Evolutionary conservation across 352 stramenopile genomes (phyloP), one percentile per base, ranked within the genome.

Genomic region (Aphanomyces euteiches): DNA sequence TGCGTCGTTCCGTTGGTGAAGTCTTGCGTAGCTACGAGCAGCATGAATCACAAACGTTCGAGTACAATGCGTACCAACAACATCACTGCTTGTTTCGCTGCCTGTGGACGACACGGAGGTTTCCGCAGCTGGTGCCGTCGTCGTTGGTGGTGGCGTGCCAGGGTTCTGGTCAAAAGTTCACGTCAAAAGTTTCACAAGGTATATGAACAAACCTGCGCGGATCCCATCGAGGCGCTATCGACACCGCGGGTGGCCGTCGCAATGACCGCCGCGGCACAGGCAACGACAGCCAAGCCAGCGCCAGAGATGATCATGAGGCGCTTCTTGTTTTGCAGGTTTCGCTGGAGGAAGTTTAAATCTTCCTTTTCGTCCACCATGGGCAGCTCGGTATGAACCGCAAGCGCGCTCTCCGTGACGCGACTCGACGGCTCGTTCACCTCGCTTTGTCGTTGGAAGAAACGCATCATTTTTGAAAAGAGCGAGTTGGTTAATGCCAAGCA

Each of bases 261-360:
- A 7, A 36, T 58, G 1, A 21, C 21, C 15, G 36, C 50, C 8
- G 15, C 50, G 21, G 36, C 50, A 19, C 15, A 19, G 50, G 50
- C 50, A 36, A 58, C 50, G 1, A 58, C 50, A 10, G 50, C 50
- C 15, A 58, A 21, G 50, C 50, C 50, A 21, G 8, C 15, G 17
- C 50, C 50, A 10, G 50, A 17, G 15, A 19, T 19, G 17, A 58
- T 58, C 15, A 58, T 10, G 15, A 58, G 8, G 17, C 50, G 50
- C 50, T 58, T 58, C 50, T 58, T 58, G 50, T 36, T 19, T 36
- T 58, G 50, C 7, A 58, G 50, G 50, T 50, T 50, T 12, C 43
- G 43, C 17, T 50, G 43, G 43, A 58, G 21, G 15, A 36, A 58
- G 15, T 1, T 21, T 10, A 36, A 36, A 19, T 58, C 50, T 19